Evolutionary conservation across 129 eudicot species (phyloP), one percentile per base, ranked within the genome.

Genomic region (Chrysanthemum seticuspe): DNA sequence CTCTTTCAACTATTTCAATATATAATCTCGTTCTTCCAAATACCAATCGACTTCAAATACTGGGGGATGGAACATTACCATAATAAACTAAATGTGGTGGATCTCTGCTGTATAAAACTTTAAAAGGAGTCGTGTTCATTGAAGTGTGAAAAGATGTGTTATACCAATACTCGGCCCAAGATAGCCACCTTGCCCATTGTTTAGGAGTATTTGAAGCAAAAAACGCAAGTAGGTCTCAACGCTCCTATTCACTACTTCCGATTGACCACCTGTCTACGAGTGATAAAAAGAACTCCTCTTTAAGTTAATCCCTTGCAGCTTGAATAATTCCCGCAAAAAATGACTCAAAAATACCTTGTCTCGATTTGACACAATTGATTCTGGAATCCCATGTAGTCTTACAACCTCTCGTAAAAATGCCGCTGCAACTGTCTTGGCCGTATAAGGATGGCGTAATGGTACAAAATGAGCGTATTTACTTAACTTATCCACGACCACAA

Each of bases 81-180:
- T 60, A 60, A 9, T 18, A 34, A 34, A 34, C 5, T 34, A 34
- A 34, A 34, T 34, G 44, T 34, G 44, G 6, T 34, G 21, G 21
- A 19, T 19, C 21, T 19, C 21, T 19, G 21, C 21, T 19, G 21
- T 19, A 19, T 19, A 19, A 25, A 10, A 60, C 65, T 11, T 60
- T 60, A 11, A 60, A 60, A 4, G 65, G 44, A 10, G 65, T 60
- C 65, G 7, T 60, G 12, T 34, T 8, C 10, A 21, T 60, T 19
- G 65, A 60, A 13, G 65, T 6, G 19, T 60, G 65, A 60, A 4
- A 60, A 12, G 65, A 60, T 4, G 65, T 60, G 14, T 56, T 56
- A 56, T 56, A 56, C 61, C 61, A 56, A 16, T 56, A 56, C 61
- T 56, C 61, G 1, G 61, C 65, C 65, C 65, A 60, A 0, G 65